Base-by-base conservation (phyloP, 495 filamentous ascomycete genomes). In the Neurospora sp. region DNA sequence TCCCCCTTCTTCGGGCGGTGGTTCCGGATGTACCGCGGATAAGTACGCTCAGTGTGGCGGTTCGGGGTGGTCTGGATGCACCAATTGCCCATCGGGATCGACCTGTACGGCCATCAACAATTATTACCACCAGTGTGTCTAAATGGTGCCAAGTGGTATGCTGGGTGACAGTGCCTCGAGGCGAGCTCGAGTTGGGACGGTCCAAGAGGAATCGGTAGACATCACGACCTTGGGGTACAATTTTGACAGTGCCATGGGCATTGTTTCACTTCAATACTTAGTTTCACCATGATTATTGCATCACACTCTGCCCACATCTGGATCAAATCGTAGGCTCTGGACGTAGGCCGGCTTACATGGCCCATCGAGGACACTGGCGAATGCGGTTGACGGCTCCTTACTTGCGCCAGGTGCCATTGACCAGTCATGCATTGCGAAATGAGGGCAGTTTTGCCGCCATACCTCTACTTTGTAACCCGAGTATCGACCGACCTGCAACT, bases 21-120 rank as follows among this genome's bases (percentile, higher is more conserved):
- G 53, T 16, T 31, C 53, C 5, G 53, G 53, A 31, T 81, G 81
- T 41, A 70, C 72, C 0, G 75, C 79, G 20, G 71, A 77, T n/a
- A 79, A 80, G 71, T 84, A 77, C 45, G 75, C 74, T 41, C 82
- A 84, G 74, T 84, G 82, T 74, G 82, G 82, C 42, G 82, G 82
- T n/a, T 71, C 18, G 41, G 78, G 78, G 9, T 81, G 39, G 45
- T 75, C 59, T 3, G 80, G 80, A 8, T 81, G 78, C 76, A 78
- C 76, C 5, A 69, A 44, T 8, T 82, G 80, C 73, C 75, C 74
- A 22, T 41, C 68, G 18, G 76, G 79, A 14, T 75, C 74, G 42
- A 79, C 77, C 7, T 81, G 79, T 74, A 72, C 10, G 41, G 45
- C 53, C 37, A 44, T 61, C 1, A 80, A 81, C 69, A 73, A 76